phyloP scores from a whole-genome alignment of 371 early-diverging fungal species.

The Mucor mucedo region DNA sequence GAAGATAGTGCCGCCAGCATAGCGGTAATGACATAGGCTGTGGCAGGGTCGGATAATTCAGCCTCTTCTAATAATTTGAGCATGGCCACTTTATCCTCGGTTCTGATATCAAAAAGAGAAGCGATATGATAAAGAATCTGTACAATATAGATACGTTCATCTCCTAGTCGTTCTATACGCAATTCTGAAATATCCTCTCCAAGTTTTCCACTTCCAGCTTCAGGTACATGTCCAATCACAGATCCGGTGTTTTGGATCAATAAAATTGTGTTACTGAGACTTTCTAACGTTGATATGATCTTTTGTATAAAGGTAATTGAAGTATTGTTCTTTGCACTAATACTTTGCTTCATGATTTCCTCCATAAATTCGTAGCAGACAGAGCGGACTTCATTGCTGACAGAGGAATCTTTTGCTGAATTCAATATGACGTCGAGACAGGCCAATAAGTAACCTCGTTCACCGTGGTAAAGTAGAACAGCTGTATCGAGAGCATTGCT shows the following conservation, averaged over 20 bases:
- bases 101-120: conserved; percentile 54
- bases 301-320: conserved; percentile 26
- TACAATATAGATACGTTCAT: conserved; percentile 65
- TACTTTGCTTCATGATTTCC: conserved; percentile 23
- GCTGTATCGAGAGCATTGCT: conserved; percentile 69
- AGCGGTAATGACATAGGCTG: conserved; percentile 57
- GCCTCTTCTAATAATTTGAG: conserved; percentile 59
- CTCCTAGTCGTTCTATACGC: conserved; percentile 52
- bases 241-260: conserved; percentile 37
- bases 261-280: conserved; percentile 28
- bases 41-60: conserved; percentile 59
- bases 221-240: conserved; percentile 33
- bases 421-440: conserved; percentile 68
- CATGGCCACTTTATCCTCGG: conserved; percentile 54
- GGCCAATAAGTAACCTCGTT: conserved; percentile 67
- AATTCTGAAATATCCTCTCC: conserved; percentile 53
- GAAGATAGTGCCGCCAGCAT: conserved; percentile 61
- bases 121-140: conserved; percentile 62
- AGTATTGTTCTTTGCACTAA: conserved; percentile 1
- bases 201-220: conserved; percentile 37
- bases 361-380: conserved; percentile 37
- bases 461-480: conserved; percentile 71
- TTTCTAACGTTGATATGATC: conserved; percentile 25
- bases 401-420: conserved; percentile 49
- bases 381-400: conserved; percentile 56